Conservation (phyloP, 768 basidiomycete species). For the Leucocoprinus birnbaumii region DNA sequence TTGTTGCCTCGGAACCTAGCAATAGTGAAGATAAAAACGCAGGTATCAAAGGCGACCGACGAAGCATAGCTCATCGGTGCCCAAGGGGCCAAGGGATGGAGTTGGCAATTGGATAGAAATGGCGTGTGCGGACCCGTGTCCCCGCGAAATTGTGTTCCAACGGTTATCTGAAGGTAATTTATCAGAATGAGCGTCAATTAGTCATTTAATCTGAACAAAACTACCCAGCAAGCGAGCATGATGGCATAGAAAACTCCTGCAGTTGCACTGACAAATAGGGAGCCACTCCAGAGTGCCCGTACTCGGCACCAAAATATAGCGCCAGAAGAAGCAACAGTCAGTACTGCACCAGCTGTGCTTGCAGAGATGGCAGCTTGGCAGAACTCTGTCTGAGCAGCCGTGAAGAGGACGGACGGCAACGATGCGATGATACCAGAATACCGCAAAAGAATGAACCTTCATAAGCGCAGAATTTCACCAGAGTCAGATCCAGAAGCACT, state of each 20-base stretch:
- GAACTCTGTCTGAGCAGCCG: not conserved
- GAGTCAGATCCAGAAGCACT: not conserved
- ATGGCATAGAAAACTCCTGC: slow-evolving; percentile 4
- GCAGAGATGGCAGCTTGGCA: slow-evolving; percentile 3
- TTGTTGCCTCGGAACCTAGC: slow-evolving; percentile 2
- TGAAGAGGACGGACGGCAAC: slow-evolving; percentile 5
- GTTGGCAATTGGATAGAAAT: slow-evolving; percentile 4
- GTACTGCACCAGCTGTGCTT: slow-evolving; percentile 1
- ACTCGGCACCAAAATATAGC: slow-evolving; percentile 9
- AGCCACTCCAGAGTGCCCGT: slow-evolving; percentile 5
- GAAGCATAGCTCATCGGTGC: slow-evolving; percentile 9
- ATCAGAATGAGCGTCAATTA: not conserved
- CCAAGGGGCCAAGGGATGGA: slow-evolving; percentile 6
- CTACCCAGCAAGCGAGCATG: slow-evolving; percentile 10
- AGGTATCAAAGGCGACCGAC: slow-evolving; percentile 7
- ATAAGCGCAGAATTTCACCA: not conserved
- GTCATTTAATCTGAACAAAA: not conserved
- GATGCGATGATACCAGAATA: slow-evolving; percentile 8
- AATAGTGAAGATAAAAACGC: slow-evolving; percentile 2
- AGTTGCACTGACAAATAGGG: not conserved
- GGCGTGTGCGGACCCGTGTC: slow-evolving; percentile 4
- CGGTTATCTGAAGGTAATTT: not conserved
- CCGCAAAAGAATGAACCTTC: slow-evolving; percentile 6
- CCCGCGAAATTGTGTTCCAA: slow-evolving; percentile 1
- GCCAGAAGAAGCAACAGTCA: slow-evolving; percentile 6